Conservation (phyloP, 306 rosid species). For the Castanea crenata region DNA sequence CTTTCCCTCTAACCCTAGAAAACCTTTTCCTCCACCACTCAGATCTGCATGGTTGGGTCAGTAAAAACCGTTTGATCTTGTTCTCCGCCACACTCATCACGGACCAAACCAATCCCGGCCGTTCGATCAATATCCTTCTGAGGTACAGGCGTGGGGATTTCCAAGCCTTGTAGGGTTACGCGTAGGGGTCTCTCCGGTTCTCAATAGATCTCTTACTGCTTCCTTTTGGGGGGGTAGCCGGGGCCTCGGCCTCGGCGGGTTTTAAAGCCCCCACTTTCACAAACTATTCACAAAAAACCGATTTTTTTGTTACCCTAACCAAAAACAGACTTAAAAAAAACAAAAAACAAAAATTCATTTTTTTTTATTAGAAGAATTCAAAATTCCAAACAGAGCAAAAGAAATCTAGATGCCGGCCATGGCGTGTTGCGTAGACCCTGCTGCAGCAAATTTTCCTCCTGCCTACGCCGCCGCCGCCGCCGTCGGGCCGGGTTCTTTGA, state of each 20-base stretch:
- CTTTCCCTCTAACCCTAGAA: neutral
- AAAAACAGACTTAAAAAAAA: neutral
- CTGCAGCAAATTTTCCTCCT: constrained; percentile 51
- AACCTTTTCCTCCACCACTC: neutral
- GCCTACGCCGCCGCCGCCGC: constrained; percentile 56
- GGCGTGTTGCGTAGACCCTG: constrained; percentile 80
- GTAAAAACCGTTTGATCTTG: constrained; percentile 8
- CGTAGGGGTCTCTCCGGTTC: constrained; percentile 41
- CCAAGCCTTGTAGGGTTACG: constrained; percentile 34
- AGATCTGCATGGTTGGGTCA: constrained; percentile 50
- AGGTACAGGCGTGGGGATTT: constrained; percentile 63
- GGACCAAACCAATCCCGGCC: too few relatives aligned
- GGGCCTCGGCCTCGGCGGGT: constrained; percentile 99
- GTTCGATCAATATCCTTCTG: constrained; percentile 38
- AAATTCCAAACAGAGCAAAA: too few relatives aligned
- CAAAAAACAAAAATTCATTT: neutral
- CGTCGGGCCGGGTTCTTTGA: constrained; percentile 48
- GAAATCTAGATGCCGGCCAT: constrained; percentile 74
- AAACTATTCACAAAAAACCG: constrained; percentile 11
- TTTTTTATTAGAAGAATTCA: neutral
- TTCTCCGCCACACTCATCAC: neutral
- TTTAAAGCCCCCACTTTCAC: constrained; percentile 89
- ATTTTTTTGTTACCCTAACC: neutral
- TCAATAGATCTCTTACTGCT: constrained; percentile 53
- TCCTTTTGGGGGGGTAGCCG: constrained; percentile 97